Percentiles rank a stretch among this genome's conserved stretches.
Conservation (phyloP, 176 grass and related monocot species). For the Pharus latifolius region DNA sequence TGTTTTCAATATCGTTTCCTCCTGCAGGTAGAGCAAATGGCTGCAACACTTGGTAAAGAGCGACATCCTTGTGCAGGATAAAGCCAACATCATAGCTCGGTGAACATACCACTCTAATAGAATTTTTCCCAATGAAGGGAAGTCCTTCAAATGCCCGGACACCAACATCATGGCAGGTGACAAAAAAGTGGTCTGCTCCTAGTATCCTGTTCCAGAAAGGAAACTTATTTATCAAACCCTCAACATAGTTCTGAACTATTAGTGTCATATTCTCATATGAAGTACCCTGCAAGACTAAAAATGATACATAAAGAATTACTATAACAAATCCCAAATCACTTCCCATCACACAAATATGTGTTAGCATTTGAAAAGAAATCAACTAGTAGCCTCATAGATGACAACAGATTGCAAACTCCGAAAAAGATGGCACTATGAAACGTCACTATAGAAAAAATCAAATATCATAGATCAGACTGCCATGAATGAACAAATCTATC, state of each 20-base stretch:
- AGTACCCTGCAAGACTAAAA: constrained; percentile 31
- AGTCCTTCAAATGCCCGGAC: constrained; percentile 52
- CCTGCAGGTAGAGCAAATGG: constrained; percentile 54
- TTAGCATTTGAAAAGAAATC: no score
- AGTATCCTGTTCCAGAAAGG: constrained; percentile 55
- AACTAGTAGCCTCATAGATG: no score
- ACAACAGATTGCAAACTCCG: no score
- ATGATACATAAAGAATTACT: constrained; percentile 6
- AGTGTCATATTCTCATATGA: constrained; percentile 49
- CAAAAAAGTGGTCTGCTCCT: constrained; percentile 39
- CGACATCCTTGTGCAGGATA: constrained; percentile 41
- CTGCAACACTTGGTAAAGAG: constrained; percentile 45
- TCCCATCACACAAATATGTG: no score
- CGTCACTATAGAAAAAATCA: no score
- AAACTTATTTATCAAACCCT: constrained; percentile 47
- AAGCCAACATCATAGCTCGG: constrained; percentile 40
- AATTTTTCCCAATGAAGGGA: constrained; percentile 31
- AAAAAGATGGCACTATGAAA: no score
- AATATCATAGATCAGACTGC: no score
- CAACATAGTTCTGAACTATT: constrained; percentile 45
- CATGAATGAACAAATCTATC: no score
- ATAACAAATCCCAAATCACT: not conserved
- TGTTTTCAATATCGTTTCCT: constrained; percentile 53
- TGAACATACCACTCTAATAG: constrained; percentile 50
- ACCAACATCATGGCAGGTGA: constrained; percentile 51